Base-by-base conservation (phyloP, 208 protist genomes). In the Tritrichomonas foetus region DNA sequence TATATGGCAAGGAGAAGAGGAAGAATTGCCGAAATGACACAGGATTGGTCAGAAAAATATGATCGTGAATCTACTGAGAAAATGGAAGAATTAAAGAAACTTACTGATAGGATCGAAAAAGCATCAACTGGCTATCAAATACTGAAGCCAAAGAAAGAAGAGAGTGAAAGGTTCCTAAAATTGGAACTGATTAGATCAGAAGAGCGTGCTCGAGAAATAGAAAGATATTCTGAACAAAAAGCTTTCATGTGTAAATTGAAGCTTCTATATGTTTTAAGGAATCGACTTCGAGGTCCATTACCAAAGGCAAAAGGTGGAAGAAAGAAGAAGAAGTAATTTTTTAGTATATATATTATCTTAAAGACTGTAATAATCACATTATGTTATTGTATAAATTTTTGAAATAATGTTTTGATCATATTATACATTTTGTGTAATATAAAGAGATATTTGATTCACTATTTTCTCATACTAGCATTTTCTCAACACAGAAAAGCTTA, bases 121-220 rank as follows among this genome's bases (percentile, higher is more conserved):
- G 78, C 78, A 33, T 57, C 78, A 57, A 47, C 41, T 33, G 78
- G 57, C 0, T 57, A 55, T n/a, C n/a, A 57, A 20, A 33, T 44
- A n/a, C 78, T 89, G 2, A 89, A 89, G 47, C 78, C 78, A 33
- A 47, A 89, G 30, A 89, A 89, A 47, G 78, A 89, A 89, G 78
- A 89, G 36, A 47, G n/a, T 39, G 78, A 89, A 50, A 53, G 30
- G 47, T 20, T 57, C 8, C 44, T 89, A 47, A 57, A 53, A n/a
- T 20, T 89, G 0, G 78, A 89, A 30, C 44, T 49, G 20, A 47
- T 44, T 39, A 89, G 78, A 89, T 27, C 27, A 1, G 41, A 89
- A 30, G 47, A 89, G 39, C 53, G 78, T 57, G 78, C 78, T 5
- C 53, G 41, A 39, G 47, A 89, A 30, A 89, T 44, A 20, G 78